A percentile compares a stretch with the other conserved stretches of the same genome.
Conservation (phyloP, 2,329 filamentous ascomycete species). For the Ceratocystis smalleyi region DNA sequence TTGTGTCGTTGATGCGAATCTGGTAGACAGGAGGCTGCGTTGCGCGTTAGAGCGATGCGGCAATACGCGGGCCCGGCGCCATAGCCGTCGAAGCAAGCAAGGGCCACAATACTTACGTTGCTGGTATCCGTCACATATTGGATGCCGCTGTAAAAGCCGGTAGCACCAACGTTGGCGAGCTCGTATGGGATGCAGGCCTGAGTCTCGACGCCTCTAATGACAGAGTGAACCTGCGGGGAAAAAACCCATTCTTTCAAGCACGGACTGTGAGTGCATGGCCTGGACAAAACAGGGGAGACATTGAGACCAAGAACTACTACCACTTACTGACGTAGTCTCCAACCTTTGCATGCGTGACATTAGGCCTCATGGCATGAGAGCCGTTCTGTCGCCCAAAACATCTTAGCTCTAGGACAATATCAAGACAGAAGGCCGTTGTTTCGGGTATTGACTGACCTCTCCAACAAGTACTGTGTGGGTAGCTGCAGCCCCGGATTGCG, state of each 20-base stretch:
- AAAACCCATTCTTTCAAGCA: slow-evolving; percentile 37
- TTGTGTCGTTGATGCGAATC: slow-evolving; percentile 40
- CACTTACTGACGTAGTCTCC: slow-evolving; percentile 35
- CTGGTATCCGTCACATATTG: slow-evolving; percentile 30
- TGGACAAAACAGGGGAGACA: background rate
- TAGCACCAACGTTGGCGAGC: slow-evolving; percentile 31
- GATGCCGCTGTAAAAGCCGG: slow-evolving; percentile 40
- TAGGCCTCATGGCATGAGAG: slow-evolving; percentile 23
- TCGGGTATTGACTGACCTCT: slow-evolving; percentile 11
- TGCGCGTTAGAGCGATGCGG: background rate
- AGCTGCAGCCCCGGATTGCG: background rate
- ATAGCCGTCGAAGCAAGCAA: background rate
- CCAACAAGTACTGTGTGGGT: slow-evolving; percentile 18
- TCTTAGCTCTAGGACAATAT: background rate
- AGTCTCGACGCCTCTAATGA: slow-evolving; percentile 43
- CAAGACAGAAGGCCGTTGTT: background rate
- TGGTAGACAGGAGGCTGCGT: slow-evolving; percentile 28
- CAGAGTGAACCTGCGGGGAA: slow-evolving; percentile 47
- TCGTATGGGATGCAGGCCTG: slow-evolving; percentile 50
- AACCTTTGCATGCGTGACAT: slow-evolving; percentile 24
- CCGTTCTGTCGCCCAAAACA: slow-evolving; percentile 19
- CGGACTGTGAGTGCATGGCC: background rate
- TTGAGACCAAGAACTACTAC: background rate
- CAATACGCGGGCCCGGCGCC: background rate
- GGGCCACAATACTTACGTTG: slow-evolving; percentile 25